Evolutionary conservation across 257 asterid genomes (phyloP).

Genomic region (Paraleonurus japonicus): DNA sequence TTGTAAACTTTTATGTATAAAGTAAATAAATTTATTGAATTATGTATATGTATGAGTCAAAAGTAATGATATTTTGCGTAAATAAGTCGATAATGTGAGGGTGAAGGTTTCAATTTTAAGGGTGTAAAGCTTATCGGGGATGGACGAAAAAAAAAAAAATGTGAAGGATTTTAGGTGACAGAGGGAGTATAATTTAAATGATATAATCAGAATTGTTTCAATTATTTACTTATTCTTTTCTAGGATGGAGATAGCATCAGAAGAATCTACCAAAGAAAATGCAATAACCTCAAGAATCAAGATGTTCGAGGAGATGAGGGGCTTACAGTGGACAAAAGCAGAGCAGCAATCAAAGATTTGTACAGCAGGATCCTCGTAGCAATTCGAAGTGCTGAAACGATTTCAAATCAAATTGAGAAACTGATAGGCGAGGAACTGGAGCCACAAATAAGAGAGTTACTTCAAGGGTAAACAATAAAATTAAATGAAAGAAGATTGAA

Average conservation of each 20-base stretch:
- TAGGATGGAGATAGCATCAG: conserved; percentile 83
- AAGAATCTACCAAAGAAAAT: conserved; percentile 66
- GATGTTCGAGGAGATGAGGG: conserved; percentile 79
- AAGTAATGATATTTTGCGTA: no score
- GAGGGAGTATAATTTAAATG: no score
- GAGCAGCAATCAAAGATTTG: conserved; percentile 80
- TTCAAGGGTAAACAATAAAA: conserved; percentile 64
- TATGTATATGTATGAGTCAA: no score
- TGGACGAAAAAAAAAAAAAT: no score
- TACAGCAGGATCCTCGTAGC: conserved; percentile 88
- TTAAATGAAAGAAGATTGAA: neutral
- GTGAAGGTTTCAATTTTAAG: no score
- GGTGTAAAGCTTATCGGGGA: no score
- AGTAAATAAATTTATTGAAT: no score
- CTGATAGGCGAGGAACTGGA: conserved; percentile 83
- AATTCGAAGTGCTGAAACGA: conserved; percentile 85
- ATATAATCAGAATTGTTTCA: no score
- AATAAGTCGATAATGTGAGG: no score
- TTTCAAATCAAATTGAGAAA: conserved; percentile 74
- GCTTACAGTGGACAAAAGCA: conserved; percentile 58
- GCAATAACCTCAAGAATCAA: conserved; percentile 66
- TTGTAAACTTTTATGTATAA: no score
- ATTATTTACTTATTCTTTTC: neutral
- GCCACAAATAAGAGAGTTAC: conserved; percentile 84
- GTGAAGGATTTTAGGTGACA: no score